Percentiles rank a stretch among this genome's conserved stretches.
phyloP scores from a whole-genome alignment of 2,329 filamentous ascomycete genomes.

The Xylaria sp. region DNA sequence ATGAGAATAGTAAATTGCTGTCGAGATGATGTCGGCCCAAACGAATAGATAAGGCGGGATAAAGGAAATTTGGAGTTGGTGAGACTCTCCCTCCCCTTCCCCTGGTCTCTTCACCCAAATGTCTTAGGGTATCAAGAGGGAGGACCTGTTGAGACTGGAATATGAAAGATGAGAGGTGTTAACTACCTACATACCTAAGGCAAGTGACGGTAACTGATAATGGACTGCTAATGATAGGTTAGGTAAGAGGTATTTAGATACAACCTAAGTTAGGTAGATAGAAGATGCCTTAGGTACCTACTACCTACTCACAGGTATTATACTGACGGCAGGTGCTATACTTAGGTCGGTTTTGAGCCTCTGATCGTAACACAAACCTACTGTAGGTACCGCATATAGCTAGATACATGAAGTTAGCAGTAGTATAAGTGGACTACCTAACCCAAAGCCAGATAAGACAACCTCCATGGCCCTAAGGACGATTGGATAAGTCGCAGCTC shows the following conservation, averaged over 20 bases:
- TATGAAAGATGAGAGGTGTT: background rate
- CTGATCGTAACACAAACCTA: background rate
- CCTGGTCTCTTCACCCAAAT: background rate
- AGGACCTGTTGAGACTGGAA: no score
- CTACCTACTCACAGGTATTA: background rate
- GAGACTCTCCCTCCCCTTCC: no score
- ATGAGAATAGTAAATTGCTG: background rate
- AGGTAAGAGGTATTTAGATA: no score
- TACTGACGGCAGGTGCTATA: background rate
- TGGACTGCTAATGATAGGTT: background rate
- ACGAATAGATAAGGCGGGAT: background rate
- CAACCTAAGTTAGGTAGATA: no score
- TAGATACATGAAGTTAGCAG: background rate
- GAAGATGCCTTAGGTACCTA: background rate
- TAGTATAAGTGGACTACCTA: constrained; percentile 12
- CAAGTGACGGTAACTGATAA: background rate
- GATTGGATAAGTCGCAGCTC: constrained; percentile 15
- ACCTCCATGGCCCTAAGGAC: background rate
- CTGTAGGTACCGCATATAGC: background rate
- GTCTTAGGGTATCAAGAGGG: no score
- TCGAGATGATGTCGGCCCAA: background rate
- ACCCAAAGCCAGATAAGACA: constrained; percentile 30
- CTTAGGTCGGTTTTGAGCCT: background rate
- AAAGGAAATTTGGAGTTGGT: background rate
- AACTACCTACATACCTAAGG: no score